Base-by-base conservation (phyloP, 345 rosid species). In the Anacardium occidentale region DNA sequence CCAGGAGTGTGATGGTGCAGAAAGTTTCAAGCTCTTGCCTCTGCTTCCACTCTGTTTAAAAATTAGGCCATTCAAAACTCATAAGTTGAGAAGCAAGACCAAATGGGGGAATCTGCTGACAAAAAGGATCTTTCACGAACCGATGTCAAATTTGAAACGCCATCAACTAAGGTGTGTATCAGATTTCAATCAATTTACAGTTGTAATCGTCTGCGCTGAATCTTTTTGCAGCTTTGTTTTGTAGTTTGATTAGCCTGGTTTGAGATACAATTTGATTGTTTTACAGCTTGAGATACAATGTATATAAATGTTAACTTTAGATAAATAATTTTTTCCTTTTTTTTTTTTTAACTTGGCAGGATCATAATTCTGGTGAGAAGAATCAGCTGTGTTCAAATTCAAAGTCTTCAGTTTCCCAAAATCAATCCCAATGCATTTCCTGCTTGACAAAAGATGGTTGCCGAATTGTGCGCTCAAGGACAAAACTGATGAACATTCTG, bases 401-500 rank as follows among this genome's bases (percentile, higher is more conserved):
- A 26, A 56, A 74, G 66, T 72, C 76, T 10, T 18, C 24, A 11
- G 80, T 61, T 50, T 68, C 54, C 17, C 58, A 68, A 73, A 70
- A 29, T 51, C 63, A 50, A 34, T 57, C 64, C 24, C 55, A 37
- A 34, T 81, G 89, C 79, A 44, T 51, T 18, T 40, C 60, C 67
- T 88, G 92, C 61, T 50, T 5, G 76, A 76, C 64, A 62, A 81
- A 82, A 77, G 76, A 52, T 52, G 70, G 86, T 72, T 88, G 92
- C 74, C 74, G 76, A 59, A 84, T 81, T 14, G 92, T 84, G 73
- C 82, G 87, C 65, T 83, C 90, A 66, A 74, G 76, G 78, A 84
- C 92, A 25, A 86, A 83, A 69, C 79, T 83, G 14, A 88, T 88
- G 92, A 84, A 84, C 34, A 74, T 72, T 65, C 68, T 88, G 59